A percentile compares a stretch with the other conserved stretches of the same genome.
Conservation (phyloP, 1,284 basidiomycete genomes). For the Ustilago nuda region DNA sequence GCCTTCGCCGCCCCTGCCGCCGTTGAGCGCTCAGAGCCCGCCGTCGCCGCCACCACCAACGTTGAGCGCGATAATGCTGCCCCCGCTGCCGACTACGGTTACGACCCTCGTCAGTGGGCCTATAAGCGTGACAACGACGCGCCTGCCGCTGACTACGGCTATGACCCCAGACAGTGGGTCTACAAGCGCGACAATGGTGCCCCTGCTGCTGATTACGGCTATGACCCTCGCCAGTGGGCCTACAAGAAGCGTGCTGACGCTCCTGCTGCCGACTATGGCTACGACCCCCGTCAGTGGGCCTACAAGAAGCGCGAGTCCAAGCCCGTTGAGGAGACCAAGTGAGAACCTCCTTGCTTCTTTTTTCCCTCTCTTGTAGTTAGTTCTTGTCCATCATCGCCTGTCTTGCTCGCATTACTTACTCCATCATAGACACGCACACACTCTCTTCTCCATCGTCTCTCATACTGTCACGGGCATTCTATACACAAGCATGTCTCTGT, state of each 20-base stretch:
- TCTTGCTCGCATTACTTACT: conserved; percentile 4
- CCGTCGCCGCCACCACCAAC: conserved; percentile 5
- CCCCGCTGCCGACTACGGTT: conserved; percentile 28
- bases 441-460: not conserved
- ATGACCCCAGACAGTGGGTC: conserved; percentile 17
- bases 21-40: conserved; percentile 33
- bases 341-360: not conserved
- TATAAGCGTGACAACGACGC: conserved; percentile 31
- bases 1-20: conserved; percentile 34
- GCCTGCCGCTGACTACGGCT: conserved; percentile 23
- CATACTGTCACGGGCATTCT: not conserved
- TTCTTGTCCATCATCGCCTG: not conserved
- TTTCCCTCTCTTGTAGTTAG: not conserved
- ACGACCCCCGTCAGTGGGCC: conserved; percentile 16
- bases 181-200: conserved; percentile 28
- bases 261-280: conserved; percentile 19
- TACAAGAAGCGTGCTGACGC: conserved; percentile 29
- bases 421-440: conserved; percentile 7
- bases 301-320: conserved; percentile 13
- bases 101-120: conserved; percentile 17
- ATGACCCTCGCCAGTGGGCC: conserved; percentile 16
- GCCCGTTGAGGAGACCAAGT: conserved; percentile 7
- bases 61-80: conserved; percentile 30
- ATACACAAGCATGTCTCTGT: not conserved
- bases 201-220: conserved; percentile 25